Evolutionary conservation across 2,329 filamentous ascomycete genomes (phyloP).

Genomic region (Colletotrichum sp.): DNA sequence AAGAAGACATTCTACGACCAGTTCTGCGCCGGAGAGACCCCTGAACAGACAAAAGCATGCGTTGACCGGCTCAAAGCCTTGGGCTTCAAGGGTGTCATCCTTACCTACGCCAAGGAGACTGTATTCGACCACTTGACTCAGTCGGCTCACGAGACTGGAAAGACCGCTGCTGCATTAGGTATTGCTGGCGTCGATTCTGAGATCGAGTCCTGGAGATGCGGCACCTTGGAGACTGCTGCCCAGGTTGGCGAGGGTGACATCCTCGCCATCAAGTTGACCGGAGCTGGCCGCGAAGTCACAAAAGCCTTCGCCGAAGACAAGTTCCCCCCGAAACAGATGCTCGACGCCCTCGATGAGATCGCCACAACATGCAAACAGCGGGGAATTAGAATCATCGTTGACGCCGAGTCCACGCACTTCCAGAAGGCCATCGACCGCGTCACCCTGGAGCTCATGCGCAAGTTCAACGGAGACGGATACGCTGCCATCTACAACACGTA

Average conservation of each 20-base stretch:
- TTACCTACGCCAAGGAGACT: constrained; percentile 56
- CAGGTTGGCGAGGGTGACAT: constrained; percentile 38
- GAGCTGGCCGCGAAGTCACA: constrained; percentile 44
- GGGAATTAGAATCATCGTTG: constrained; percentile 46
- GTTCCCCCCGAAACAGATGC: constrained; percentile 43
- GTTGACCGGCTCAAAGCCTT: constrained; percentile 48
- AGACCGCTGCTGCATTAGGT: not conserved
- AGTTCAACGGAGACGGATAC: constrained; percentile 41
- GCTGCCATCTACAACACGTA: constrained; percentile 56
- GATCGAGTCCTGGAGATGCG: constrained; percentile 41
- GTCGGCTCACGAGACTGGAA: constrained; percentile 6
- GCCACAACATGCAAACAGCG: constrained; percentile 40
- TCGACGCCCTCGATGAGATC: constrained; percentile 44
- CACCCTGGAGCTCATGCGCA: constrained; percentile 38
- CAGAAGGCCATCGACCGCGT: constrained; percentile 41
- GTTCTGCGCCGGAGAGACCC: constrained; percentile 60
- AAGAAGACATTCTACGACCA: constrained; percentile 59
- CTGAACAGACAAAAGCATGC: constrained; percentile 47
- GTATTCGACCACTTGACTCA: constrained; percentile 42
- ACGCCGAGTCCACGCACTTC: constrained; percentile 50
- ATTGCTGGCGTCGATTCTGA: constrained; percentile 24
- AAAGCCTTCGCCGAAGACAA: constrained; percentile 38
- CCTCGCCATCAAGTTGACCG: constrained; percentile 46
- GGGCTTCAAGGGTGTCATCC: constrained; percentile 60
- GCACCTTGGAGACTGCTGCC: constrained; percentile 33